A percentile compares a stretch with the other conserved stretches of the same genome.
These are phyloP conservation scores for Strigomonas oncopelti DNA, from an alignment of 208 protist species.

Conservation along the genomic window DNA sequence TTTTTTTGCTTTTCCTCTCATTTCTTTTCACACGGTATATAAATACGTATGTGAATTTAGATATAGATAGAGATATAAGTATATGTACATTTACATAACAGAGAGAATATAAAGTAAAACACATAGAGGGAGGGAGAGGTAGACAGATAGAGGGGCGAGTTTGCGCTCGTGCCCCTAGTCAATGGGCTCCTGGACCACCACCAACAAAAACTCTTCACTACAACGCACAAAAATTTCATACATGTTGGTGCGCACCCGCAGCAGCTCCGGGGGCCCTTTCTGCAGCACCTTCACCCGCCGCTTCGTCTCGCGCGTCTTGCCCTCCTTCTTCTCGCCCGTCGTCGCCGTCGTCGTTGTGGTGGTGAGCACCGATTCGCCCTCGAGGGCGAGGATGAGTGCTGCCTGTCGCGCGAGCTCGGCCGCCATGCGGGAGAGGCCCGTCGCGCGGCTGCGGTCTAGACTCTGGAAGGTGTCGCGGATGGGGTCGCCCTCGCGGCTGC, in stretches of 20 bases:
- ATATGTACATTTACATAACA: background rate
- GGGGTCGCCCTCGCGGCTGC: conserved; percentile 58
- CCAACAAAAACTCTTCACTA: conserved; percentile 66
- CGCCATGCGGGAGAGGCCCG: conserved; percentile 54
- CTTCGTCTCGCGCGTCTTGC: conserved; percentile 13
- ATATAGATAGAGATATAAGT: too few species aligned
- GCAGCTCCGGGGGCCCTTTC: conserved; percentile 30
- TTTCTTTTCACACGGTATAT: background rate
- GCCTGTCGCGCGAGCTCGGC: conserved; percentile 40
- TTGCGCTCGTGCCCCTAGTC: conserved; percentile 26
- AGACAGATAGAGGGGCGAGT: background rate
- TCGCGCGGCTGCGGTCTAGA: conserved; percentile 63
- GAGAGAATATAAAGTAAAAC: background rate
- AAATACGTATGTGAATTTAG: too few species aligned
- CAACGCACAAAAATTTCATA: conserved; percentile 81
- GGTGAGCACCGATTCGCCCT: background rate
- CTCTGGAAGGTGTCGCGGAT: conserved; percentile 83
- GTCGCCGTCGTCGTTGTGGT: background rate
- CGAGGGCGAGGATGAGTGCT: conserved; percentile 17
- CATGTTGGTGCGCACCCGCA: conserved; percentile 65
- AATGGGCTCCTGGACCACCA: conserved; percentile 76
- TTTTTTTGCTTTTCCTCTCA: background rate
- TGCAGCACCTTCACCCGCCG: background rate
- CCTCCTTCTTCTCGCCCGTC: background rate
- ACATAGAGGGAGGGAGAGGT: conserved; percentile 1